Evolutionary conservation across 306 rosid genomes (phyloP).

Genomic region (Benincasa hispida): DNA sequence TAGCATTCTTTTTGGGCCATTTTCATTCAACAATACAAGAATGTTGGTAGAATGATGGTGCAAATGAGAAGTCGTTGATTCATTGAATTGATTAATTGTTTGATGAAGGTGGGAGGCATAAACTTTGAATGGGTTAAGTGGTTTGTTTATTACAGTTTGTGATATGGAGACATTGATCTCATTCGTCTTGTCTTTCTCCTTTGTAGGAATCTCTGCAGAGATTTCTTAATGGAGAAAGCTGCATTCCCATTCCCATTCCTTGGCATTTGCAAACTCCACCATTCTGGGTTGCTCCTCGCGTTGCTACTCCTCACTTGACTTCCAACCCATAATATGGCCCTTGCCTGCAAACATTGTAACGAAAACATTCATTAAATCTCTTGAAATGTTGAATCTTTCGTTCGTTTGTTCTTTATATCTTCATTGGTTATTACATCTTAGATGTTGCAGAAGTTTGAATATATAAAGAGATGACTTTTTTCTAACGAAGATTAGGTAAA

Average conservation of each 20-base stretch:
- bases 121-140: background rate
- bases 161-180: background rate
- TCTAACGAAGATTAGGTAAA: background rate
- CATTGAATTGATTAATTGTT: background rate
- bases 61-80: background rate
- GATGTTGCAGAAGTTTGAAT: background rate
- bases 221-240: slow-evolving; percentile 7
- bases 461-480: no score
- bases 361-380: background rate
- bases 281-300: background rate
- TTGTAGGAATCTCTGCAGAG: slow-evolving; percentile 7
- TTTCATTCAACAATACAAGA: background rate
- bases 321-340: background rate
- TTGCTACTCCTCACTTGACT: background rate
- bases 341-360: background rate
- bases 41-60: background rate
- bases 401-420: background rate
- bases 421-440: background rate
- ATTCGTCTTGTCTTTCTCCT: slow-evolving; percentile 2
- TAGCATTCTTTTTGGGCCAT: background rate
- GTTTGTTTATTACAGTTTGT: background rate
- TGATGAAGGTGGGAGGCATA: background rate
- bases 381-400: no score
- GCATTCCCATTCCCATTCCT: background rate
- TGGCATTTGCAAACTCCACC: background rate